phyloP scores from a whole-genome alignment of 1,139 yeast genomes.

The Suhomyces maxii region DNA sequence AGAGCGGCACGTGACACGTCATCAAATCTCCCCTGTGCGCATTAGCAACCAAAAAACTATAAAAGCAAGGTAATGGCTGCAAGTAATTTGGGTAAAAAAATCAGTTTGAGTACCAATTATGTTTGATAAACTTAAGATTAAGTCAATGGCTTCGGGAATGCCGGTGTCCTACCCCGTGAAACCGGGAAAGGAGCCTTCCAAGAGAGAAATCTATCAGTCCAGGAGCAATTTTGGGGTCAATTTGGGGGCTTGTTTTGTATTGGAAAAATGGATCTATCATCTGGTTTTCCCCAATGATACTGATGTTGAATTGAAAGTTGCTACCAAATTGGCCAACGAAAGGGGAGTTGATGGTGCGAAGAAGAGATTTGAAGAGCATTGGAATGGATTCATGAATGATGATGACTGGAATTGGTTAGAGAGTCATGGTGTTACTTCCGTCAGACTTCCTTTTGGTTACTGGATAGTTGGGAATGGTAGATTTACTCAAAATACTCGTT shows the following conservation, averaged over 20 bases:
- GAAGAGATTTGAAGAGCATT: slow-evolving; percentile 61
- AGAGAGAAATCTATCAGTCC: slow-evolving; percentile 58
- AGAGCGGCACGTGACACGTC: background rate
- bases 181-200: slow-evolving; percentile 39
- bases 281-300: slow-evolving; percentile 56
- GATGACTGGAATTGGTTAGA: slow-evolving; percentile 80
- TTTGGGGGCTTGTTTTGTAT: slow-evolving; percentile 78
- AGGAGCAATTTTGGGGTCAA: slow-evolving; percentile 84
- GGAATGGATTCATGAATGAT: slow-evolving; percentile 63
- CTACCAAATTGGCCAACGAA: slow-evolving; percentile 44
- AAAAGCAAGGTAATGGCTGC: background rate
- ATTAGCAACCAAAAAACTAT: background rate
- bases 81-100: background rate
- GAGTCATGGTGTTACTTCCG: slow-evolving; percentile 65
- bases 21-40: background rate
- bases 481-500: slow-evolving; percentile 61
- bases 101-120: slow-evolving; percentile 16
- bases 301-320: slow-evolving; percentile 72
- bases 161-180: slow-evolving; percentile 28
- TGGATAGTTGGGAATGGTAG: slow-evolving; percentile 77
- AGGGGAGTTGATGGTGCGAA: slow-evolving; percentile 59
- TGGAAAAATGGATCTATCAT: slow-evolving; percentile 74
- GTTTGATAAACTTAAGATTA: slow-evolving; percentile 45
- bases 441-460: slow-evolving; percentile 87
- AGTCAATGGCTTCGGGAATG: slow-evolving; percentile 35